Percentiles rank a stretch among this genome's conserved stretches.
Conservation (phyloP, 2,329 filamentous ascomycete genomes). For the Colletotrichum gigasporum region DNA sequence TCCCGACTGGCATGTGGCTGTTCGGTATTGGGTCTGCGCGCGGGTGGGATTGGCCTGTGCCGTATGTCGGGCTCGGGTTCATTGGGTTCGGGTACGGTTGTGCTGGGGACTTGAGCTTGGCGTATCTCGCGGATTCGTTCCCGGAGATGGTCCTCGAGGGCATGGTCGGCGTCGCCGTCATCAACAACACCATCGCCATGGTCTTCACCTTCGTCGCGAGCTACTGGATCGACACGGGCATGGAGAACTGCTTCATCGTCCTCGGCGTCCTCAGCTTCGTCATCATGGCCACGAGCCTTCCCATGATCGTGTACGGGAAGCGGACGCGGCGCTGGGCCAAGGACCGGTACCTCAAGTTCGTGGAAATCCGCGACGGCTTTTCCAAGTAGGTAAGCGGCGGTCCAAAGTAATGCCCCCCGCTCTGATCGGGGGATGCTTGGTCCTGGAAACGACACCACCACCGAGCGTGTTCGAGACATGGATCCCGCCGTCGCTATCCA, state of each 20-base stretch:
- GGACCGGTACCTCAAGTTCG: conserved; percentile 54
- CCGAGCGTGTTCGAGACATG: too few species aligned
- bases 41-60: conserved; percentile 61
- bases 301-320: conserved; percentile 66
- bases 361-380: conserved; percentile 55
- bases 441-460: too few species aligned
- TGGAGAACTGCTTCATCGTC: conserved; percentile 59
- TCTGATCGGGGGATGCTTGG: too few species aligned
- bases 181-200: conserved; percentile 65
- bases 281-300: conserved; percentile 58
- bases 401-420: too few species aligned
- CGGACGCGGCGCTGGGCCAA: conserved; percentile 56
- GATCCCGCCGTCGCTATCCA: too few species aligned
- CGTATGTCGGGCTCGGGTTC: conserved; percentile 64
- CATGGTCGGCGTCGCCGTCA: conserved; percentile 66
- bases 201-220: conserved; percentile 62
- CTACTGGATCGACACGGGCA: conserved; percentile 57
- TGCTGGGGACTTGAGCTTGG: conserved; percentile 64
- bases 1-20: conserved; percentile 60
- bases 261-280: conserved; percentile 61
- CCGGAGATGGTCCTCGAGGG: conserved; percentile 66
- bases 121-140: conserved; percentile 65
- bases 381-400: too few species aligned
- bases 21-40: conserved; percentile 62
- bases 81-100: conserved; percentile 70